A percentile compares a stretch with the other conserved stretches of the same genome.
Evolutionary conservation across 345 rosid genomes (phyloP).

Genomic region (Rhodomyrtus tomentosa): DNA sequence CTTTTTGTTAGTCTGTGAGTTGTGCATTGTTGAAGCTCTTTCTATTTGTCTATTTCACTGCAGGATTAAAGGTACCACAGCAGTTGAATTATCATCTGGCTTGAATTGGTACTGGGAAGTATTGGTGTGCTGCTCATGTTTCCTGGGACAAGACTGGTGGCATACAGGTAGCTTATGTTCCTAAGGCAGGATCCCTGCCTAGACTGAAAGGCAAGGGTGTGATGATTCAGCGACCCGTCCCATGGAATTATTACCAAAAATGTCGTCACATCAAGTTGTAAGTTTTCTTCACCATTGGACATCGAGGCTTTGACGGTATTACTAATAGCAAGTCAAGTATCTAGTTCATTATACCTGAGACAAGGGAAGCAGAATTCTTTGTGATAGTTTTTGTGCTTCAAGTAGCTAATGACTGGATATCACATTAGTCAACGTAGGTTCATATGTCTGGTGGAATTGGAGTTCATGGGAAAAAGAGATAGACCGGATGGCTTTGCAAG

Average conservation of each 20-base stretch:
- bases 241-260: slow-evolving; percentile 97
- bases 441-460: slow-evolving; percentile 97
- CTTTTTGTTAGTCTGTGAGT: background rate
- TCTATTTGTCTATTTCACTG: background rate
- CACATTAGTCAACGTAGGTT: slow-evolving; percentile 36
- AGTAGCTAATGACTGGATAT: background rate
- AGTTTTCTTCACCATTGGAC: slow-evolving; percentile 4
- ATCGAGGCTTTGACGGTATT: background rate
- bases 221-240: slow-evolving; percentile 71
- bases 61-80: slow-evolving; percentile 79
- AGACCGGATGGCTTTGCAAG: slow-evolving; percentile 99
- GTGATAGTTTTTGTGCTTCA: background rate
- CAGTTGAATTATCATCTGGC: slow-evolving; percentile 82
- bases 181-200: slow-evolving; percentile 64
- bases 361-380: background rate
- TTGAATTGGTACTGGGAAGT: slow-evolving; percentile 89
- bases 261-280: slow-evolving; percentile 93
- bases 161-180: slow-evolving; percentile 62
- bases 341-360: background rate
- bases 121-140: slow-evolving; percentile 78
- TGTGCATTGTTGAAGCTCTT: background rate
- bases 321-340: background rate
- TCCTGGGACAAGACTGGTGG: slow-evolving; percentile 98
- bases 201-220: slow-evolving; percentile 45
- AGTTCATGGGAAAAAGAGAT: slow-evolving; percentile 89